Evolutionary conservation across 805 yeast species (phyloP), one percentile per base, ranked within the genome.

Genomic region (Saccharomycopsis sp.): DNA sequence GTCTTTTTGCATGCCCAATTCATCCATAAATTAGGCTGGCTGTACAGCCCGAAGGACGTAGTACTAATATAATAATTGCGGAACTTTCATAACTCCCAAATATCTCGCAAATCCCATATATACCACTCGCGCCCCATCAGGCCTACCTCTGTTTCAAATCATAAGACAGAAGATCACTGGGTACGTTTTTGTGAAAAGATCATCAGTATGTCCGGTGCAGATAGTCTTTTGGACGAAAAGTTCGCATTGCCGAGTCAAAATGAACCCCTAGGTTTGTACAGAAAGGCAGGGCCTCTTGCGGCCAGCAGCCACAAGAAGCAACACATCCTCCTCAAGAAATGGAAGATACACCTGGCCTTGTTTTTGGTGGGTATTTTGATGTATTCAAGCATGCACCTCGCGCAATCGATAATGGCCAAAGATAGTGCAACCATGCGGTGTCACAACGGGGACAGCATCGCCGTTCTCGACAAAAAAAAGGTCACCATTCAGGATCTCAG

Each of bases 401-500:
- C n/a, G n/a, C n/a, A n/a, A n/a, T n/a, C n/a, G n/a, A n/a, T n/a
- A n/a, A n/a, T n/a, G n/a, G n/a, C n/a, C n/a, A n/a, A n/a, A n/a
- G n/a, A n/a, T n/a, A n/a, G n/a, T n/a, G n/a, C n/a, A n/a, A n/a
- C n/a, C n/a, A n/a, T n/a, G n/a, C n/a, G n/a, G n/a, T n/a, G n/a
- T n/a, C n/a, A 29, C 37, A 29, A 29, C 37, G 12, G 12, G 37
- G 37, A 29, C 37, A 5, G 12, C 37, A 7, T 29, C 9, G 5
- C 37, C 5, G 9, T 12, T 29, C 37, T 29, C 48, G 9, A 44
- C 16, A 44, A 41, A 20, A 53, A 47, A 44, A 66, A 68, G 44
- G 66, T 79, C 7, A 67, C 75, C 0, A 77, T 82, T 54, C 71
- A 73, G 1, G 72, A 74, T 47, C 71, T 76, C 1, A 76, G 92